Evolutionary conservation across 345 rosid species (phyloP).

Genomic region (Ricinus communis): DNA sequence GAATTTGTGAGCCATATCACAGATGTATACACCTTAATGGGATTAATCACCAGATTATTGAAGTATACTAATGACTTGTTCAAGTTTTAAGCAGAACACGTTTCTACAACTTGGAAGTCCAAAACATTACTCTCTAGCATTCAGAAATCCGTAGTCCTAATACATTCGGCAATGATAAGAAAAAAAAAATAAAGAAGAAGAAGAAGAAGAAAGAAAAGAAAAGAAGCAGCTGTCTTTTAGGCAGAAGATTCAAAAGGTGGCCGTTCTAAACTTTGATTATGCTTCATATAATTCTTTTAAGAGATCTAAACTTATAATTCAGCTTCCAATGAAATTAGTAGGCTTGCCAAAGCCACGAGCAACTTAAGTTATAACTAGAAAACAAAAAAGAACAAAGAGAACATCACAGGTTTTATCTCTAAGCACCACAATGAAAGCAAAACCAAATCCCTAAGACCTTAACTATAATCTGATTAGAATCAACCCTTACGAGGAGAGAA

Average conservation of each 20-base stretch:
- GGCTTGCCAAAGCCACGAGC: too few relatives aligned
- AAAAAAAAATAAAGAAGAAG: background rate
- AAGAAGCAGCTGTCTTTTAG: too few relatives aligned
- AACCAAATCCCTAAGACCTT: background rate
- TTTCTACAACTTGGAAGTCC: too few relatives aligned
- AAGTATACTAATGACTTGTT: background rate
- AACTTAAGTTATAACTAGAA: background rate
- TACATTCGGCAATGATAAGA: background rate
- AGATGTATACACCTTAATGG: background rate
- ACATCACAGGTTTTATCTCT: too few relatives aligned
- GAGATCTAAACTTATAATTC: background rate
- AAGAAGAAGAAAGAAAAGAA: too few relatives aligned
- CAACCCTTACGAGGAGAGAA: constrained; percentile 39
- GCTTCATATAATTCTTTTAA: too few relatives aligned
- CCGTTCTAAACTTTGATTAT: too few relatives aligned
- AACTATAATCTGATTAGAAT: background rate
- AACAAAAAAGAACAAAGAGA: background rate
- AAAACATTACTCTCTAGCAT: too few relatives aligned
- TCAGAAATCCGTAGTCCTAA: too few relatives aligned
- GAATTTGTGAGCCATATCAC: background rate
- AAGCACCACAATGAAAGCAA: too few relatives aligned
- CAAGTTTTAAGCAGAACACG: background rate
- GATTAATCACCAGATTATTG: background rate
- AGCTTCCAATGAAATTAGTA: too few relatives aligned
- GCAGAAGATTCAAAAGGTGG: too few relatives aligned